Evolutionary conservation across 2,329 filamentous ascomycete genomes (phyloP), one percentile per base, ranked within the genome.

Genomic region (Pseudocercospora fuligena): DNA sequence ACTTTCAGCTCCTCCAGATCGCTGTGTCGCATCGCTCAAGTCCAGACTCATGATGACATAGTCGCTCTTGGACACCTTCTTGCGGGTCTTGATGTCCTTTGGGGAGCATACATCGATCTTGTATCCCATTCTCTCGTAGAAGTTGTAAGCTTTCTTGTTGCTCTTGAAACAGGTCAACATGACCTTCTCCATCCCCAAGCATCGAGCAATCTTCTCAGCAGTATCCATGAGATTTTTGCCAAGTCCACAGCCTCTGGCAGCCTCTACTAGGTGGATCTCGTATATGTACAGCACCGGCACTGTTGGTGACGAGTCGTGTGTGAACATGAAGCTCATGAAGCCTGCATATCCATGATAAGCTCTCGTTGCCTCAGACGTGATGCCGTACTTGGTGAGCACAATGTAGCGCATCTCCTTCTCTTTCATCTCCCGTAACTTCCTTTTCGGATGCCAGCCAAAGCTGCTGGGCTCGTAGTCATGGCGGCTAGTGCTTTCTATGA

Each of bases 231-330:
- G 81, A 12, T 83, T 78, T 12, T 75, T 81, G 1, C 88, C 90
- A 2, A 94, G 79, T 0, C 91, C 90, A 14, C 77, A 87, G 80
- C 89, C 84, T 70, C 87, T 85, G 4, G 91, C 76, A 1, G 81
- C 78, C 1, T 83, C 79, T 43, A 82, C 78, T 2, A 94, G 83
- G 74, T 94, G 91, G 40, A 94, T 87, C 79, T 94, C 91, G 76
- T 93, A 94, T 77, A 91, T 89, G 77, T 93, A 94, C 21, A 93
- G 75, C 1, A 93, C 90, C 0, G 88, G 82, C 66, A 87, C 80
- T 1, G 84, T 84, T n/a, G 76, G 76, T n/a, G 75, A 59, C 57
- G 88, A 87, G 74, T 92, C 89, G 74, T 86, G 86, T 1, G 88
- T 90, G n/a, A 90, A 85, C 89, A 91, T 89, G 73, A 92, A 82